These are phyloP conservation scores for Yamadazyma taylorii DNA, from an alignment of 1,139 yeast species.

Conservation along the genomic window DNA sequence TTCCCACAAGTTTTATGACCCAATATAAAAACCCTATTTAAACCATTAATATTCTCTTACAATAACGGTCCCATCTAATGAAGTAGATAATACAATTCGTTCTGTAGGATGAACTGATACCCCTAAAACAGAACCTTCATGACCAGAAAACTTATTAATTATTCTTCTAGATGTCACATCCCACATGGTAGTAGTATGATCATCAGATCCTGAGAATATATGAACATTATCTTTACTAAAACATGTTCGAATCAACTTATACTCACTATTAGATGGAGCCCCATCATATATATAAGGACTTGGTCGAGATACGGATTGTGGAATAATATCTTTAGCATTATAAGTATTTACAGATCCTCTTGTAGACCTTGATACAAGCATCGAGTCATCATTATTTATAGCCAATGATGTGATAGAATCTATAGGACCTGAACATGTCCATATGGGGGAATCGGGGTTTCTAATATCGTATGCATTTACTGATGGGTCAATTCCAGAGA, in stretches of 20 bases:
- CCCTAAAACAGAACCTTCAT: slow-evolving; percentile 60
- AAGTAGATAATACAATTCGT: slow-evolving; percentile 42
- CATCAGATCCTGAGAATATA: slow-evolving; percentile 63
- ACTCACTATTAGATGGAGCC: slow-evolving; percentile 51
- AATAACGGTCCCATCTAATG: slow-evolving; percentile 52
- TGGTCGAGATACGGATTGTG: slow-evolving; percentile 38
- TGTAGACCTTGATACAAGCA: slow-evolving; percentile 55
- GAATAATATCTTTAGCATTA: slow-evolving; percentile 49
- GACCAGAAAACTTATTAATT: slow-evolving; percentile 55
- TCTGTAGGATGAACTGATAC: slow-evolving; percentile 47
- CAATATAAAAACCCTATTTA: too few relatives aligned
- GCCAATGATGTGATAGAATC: slow-evolving; percentile 55
- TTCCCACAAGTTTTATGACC: too few relatives aligned
- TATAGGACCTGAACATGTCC: slow-evolving; percentile 47
- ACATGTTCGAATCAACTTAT: slow-evolving; percentile 48
- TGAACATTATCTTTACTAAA: slow-evolving; percentile 39
- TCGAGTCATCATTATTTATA: slow-evolving; percentile 49
- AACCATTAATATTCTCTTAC: slow-evolving; percentile 26
- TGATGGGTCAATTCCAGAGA: slow-evolving; percentile 68
- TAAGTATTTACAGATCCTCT: slow-evolving; percentile 59
- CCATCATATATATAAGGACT: slow-evolving; percentile 56
- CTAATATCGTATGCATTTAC: slow-evolving; percentile 59
- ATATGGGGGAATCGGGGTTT: slow-evolving; percentile 37
- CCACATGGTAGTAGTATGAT: slow-evolving; percentile 61
- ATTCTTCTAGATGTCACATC: slow-evolving; percentile 52